Evolutionary conservation across 75 land plant species (phyloP).

Genomic region (Selaginella moellendorffii): DNA sequence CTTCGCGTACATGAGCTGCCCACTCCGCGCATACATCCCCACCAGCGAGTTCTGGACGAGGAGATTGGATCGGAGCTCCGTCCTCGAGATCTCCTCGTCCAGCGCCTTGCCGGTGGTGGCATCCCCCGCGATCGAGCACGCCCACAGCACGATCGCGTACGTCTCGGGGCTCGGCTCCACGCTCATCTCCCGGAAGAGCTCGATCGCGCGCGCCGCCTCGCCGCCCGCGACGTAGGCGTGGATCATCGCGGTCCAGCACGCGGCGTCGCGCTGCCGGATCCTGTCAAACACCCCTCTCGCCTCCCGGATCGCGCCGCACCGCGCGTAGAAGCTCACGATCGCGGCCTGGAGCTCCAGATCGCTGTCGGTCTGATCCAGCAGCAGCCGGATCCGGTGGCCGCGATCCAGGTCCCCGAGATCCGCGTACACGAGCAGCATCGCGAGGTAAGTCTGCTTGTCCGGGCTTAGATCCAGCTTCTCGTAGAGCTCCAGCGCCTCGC

Average conservation of each 20-base stretch:
- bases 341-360: background rate
- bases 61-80: background rate
- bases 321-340: constrained; percentile 4
- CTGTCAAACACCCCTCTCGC: background rate
- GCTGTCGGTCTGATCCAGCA: background rate
- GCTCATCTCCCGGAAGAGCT: background rate
- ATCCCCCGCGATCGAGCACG: background rate
- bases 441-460: background rate
- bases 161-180: background rate
- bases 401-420: background rate
- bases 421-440: background rate
- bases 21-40: background rate
- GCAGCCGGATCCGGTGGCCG: background rate
- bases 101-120: background rate
- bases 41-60: background rate
- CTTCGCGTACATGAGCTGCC: background rate
- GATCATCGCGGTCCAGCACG: constrained; percentile 6
- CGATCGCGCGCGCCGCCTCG: background rate
- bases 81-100: background rate
- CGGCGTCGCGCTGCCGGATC: background rate
- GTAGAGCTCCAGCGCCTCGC: background rate
- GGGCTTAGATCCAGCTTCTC: background rate
- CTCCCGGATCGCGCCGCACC: constrained; percentile 3
- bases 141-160: background rate
- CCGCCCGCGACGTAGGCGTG: constrained; percentile 3